Base-by-base conservation (phyloP, 2,329 filamentous ascomycete genomes). In the Eutypa lata region DNA sequence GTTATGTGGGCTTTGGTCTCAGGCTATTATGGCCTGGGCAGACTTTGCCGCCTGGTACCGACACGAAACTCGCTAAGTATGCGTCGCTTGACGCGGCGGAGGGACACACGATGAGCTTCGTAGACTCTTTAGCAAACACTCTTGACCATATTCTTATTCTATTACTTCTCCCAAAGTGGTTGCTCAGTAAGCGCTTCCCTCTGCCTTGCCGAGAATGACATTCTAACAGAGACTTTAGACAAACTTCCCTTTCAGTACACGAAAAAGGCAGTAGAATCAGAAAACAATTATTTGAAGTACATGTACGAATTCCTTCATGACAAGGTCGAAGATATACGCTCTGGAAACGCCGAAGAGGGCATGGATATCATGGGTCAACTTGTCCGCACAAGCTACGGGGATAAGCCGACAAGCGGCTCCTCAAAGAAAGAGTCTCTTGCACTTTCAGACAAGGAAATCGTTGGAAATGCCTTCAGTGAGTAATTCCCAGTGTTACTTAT, bases 1-100 rank as follows among this genome's bases (percentile, higher is more conserved):
- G 84, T 57, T 83, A 83, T 55, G 87, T 90, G 51, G 89, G 89
- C 0, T 92, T 92, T 64, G 88, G 87, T 4, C 70, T 86, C 51
- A 72, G 72, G 19, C 67, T 86, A 56, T 64, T 80, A 14, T 86
- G 82, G 83, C 83, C 88, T 1, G 85, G 86, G 26, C 80, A 89
- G 69, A 69, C 75, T 44, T 65, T 76, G 19, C 73, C 75, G 0
- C 61, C 68, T 3, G 73, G 72, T 19, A 65, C 67, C 10, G 75
- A 80, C 47, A 68, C 71, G n/a, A 72, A 71, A 48, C 66, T 76
- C 56, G 72, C 70, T 46, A 80, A 81, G 61, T 82, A 63, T 45
- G 73, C 74, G 46, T 75, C 73, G 42, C 70, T 73, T 11, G 63
- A 76, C 16, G 72, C 76, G 26, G 70, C 75, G 2, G 61, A 67